A percentile compares a stretch with the other conserved stretches of the same genome.
These are phyloP conservation scores for Kalmanozyma brasiliensis DNA, from an alignment of 1,284 basidiomycete genomes.

Conservation along the genomic window DNA sequence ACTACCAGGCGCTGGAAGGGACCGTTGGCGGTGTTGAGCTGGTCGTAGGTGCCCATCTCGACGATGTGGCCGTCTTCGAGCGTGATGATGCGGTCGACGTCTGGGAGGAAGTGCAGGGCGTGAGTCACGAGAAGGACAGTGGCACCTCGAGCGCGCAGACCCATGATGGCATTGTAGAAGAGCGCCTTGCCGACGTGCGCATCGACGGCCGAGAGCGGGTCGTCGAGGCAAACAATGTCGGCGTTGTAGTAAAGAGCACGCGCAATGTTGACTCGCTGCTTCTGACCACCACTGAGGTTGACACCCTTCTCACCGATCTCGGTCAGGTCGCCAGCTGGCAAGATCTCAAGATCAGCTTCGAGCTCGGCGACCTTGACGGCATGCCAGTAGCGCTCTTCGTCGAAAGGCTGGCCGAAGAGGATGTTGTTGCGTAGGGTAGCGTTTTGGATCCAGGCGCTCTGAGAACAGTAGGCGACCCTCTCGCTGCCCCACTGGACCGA, in stretches of 20 bases:
- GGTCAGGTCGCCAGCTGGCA: constrained; percentile 81
- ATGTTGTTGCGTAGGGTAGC: constrained; percentile 74
- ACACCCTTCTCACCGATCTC: constrained; percentile 72
- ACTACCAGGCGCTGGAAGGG: constrained; percentile 72
- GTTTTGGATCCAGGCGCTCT: constrained; percentile 89
- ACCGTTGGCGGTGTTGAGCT: constrained; percentile 72
- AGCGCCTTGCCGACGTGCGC: constrained; percentile 67
- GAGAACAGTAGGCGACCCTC: constrained; percentile 80
- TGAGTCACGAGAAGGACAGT: constrained; percentile 68
- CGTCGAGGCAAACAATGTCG: constrained; percentile 77
- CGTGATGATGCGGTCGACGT: constrained; percentile 75
- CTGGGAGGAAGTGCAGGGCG: constrained; percentile 73
- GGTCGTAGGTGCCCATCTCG: constrained; percentile 76
- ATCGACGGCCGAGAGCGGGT: constrained; percentile 76
- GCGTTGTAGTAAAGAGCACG: constrained; percentile 79
- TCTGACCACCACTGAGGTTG: constrained; percentile 73
- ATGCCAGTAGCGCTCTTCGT: constrained; percentile 72
- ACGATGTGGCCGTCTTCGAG: constrained; percentile 77
- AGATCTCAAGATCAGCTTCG: constrained; percentile 75
- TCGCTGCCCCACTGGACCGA: constrained; percentile 60
- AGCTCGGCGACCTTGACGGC: constrained; percentile 57
- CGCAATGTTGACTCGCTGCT: constrained; percentile 78
- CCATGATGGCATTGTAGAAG: constrained; percentile 65
- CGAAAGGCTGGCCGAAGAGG: constrained; percentile 69
- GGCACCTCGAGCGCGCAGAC: constrained; percentile 45